Evolutionary conservation across 2,329 filamentous ascomycete genomes (phyloP).

Genomic region (Penicillium paneum): DNA sequence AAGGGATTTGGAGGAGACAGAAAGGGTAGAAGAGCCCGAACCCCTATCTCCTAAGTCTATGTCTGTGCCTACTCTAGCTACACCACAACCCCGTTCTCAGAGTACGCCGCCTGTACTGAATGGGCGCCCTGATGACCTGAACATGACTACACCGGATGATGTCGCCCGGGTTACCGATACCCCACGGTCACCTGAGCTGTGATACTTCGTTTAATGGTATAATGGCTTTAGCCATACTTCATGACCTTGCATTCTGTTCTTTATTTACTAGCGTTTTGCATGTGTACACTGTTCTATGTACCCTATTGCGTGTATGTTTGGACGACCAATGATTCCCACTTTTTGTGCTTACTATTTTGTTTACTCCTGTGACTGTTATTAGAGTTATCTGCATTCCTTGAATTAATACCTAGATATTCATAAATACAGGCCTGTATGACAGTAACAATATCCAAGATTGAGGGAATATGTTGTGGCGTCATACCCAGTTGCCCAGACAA

Average conservation of each 20-base stretch:
- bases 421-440: neutral
- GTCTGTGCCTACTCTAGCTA: slow-evolving; percentile 22
- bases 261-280: slow-evolving; percentile 4
- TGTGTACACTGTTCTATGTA: slow-evolving; percentile 6
- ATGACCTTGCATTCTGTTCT: slow-evolving; percentile 8
- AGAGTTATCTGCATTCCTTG: neutral
- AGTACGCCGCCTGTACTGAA: slow-evolving; percentile 33
- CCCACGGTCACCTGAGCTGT: slow-evolving; percentile 4
- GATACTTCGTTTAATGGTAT: neutral
- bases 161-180: neutral
- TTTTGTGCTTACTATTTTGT: neutral
- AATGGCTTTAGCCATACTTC: neutral
- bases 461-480: slow-evolving; percentile 9
- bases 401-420: neutral
- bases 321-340: slow-evolving; percentile 3
- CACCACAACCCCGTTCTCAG: slow-evolving; percentile 28
- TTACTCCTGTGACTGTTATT: neutral
- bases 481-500: slow-evolving; percentile 37
- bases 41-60: slow-evolving; percentile 18
- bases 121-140: slow-evolving; percentile 10
- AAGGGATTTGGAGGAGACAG: slow-evolving; percentile 12
- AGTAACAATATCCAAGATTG: slow-evolving; percentile 1
- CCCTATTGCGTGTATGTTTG: neutral
- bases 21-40: slow-evolving; percentile 17
- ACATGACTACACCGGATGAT: neutral